Base-by-base conservation (phyloP, 140 eudicot genomes). In the Flaveria floridana region DNA sequence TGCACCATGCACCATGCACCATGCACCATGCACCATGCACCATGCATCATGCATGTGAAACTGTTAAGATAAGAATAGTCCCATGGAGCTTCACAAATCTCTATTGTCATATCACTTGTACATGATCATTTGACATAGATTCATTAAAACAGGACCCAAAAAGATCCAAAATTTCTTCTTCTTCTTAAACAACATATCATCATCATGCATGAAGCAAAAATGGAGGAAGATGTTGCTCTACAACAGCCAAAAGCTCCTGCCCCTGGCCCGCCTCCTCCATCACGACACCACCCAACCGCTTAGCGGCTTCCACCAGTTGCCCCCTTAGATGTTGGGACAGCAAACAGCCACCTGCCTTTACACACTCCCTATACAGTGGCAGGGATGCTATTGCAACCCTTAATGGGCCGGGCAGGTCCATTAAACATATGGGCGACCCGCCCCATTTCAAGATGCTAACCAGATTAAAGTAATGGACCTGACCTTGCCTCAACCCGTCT, bases 291-390 rank as follows among this genome's bases (percentile, higher is more conserved):
- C 84, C 87, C 21, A 93, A 85, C 86, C 89, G 83, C 65, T 80
- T 90, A 1, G 86, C 91, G 1, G 98, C 98, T 64, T 88, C 98
- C 81, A 93, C 91, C 57, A 93, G 85, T 67, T 85, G 91, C 62
- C 98, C 98, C 74, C 96, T 78, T 10, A 82, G 75, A 76, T 84
- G 80, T 41, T 93, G 98, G 1, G 98, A 88, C 76, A 89, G 73
- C 86, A 93, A 85, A 66, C 91, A 81, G 1, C 98, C 98, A 47
- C 98, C 96, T 34, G 86, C 88, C 93, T 78, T 70, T 6, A 86
- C 80, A 82, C 97, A 84, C 80, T 88, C 96, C 59, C 97, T 93
- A 77, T 93, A 93, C 91, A 93, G 71, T n/a, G 99, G 97, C 86
- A 93, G 72, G 85, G 90, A 93, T 0, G 96, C 99, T 63, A 93